Percentiles rank a stretch among this genome's conserved stretches.
phyloP scores from a whole-genome alignment of 2,329 filamentous ascomycete species.

The Colletotrichum gigasporum region DNA sequence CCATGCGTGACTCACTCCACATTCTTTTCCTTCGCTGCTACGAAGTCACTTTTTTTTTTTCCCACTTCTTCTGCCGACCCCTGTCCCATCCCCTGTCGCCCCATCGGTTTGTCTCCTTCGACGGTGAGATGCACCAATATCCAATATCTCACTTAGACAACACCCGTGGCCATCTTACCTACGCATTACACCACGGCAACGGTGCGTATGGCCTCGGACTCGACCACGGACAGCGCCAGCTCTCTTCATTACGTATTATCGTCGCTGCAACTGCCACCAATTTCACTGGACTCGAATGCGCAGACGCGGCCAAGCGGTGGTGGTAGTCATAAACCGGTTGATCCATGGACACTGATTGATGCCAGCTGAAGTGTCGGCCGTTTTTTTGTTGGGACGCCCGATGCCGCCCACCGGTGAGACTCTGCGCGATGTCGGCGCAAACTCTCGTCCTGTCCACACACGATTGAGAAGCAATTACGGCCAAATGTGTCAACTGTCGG shows the following conservation, averaged over 20 bases:
- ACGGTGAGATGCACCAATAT: not conserved
- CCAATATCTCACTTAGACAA: not conserved
- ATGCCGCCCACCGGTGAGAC: conserved; percentile 22
- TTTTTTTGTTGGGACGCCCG: conserved; percentile 26
- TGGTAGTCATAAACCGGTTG: not conserved
- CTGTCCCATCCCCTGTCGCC: not conserved
- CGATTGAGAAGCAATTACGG: not conserved
- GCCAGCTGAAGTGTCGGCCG: no score
- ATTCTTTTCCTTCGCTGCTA: not conserved
- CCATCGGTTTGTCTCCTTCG: not conserved
- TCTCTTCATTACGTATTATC: not conserved
- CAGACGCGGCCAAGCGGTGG: not conserved
- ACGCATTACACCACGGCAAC: not conserved
- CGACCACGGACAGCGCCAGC: not conserved
- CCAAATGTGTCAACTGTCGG: conserved; percentile 20
- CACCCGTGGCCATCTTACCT: no score
- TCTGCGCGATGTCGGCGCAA: conserved; percentile 16
- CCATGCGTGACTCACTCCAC: conserved; percentile 22
- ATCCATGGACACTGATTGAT: no score
- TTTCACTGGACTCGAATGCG: not conserved
- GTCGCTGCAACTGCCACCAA: not conserved
- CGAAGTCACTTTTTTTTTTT: conserved; percentile 6
- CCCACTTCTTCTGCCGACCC: not conserved
- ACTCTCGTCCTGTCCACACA: not conserved
- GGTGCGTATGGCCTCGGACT: not conserved